Percentiles rank a stretch among this genome's conserved stretches.
phyloP scores from a whole-genome alignment of 805 yeast species.

The Lachancea waltii region DNA sequence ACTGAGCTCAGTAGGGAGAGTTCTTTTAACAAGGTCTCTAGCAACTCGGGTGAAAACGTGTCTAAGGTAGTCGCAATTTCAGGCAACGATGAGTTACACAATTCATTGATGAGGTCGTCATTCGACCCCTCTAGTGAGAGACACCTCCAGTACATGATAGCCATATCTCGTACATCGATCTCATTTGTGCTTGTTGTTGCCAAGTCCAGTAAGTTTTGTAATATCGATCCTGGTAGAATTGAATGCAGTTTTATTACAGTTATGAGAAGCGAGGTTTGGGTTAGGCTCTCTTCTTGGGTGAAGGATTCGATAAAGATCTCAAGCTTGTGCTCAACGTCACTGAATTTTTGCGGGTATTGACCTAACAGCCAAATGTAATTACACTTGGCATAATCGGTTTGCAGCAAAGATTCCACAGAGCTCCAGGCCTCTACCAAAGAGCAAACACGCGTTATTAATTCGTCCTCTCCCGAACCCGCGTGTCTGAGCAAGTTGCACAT shows the following conservation, averaged over 20 bases:
- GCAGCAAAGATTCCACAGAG: slow-evolving; percentile 41
- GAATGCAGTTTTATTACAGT: slow-evolving; percentile 54
- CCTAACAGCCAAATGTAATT: slow-evolving; percentile 64
- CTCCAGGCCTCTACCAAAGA: slow-evolving; percentile 34
- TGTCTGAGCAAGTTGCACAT: slow-evolving; percentile 62
- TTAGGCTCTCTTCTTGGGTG: slow-evolving; percentile 49
- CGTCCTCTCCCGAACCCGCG: slow-evolving; percentile 40
- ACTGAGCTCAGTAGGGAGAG: slow-evolving; percentile 83
- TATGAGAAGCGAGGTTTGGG: slow-evolving; percentile 55
- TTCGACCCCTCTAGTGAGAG: slow-evolving; percentile 40
- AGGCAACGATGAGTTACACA: slow-evolving; percentile 49
- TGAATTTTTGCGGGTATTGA: slow-evolving; percentile 58
- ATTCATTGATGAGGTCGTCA: slow-evolving; percentile 21
- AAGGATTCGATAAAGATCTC: slow-evolving; percentile 44
- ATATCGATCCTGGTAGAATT: slow-evolving; percentile 37
- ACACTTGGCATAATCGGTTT: slow-evolving; percentile 42
- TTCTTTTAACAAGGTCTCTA: slow-evolving; percentile 66
- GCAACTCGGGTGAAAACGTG: slow-evolving; percentile 57
- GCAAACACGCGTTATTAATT: slow-evolving; percentile 24
- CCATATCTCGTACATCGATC: slow-evolving; percentile 75
- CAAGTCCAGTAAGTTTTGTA: slow-evolving; percentile 54
- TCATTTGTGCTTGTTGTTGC: slow-evolving; percentile 63
- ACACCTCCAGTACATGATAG: slow-evolving; percentile 74
- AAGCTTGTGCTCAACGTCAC: slow-evolving; percentile 44
- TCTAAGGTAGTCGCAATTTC: slow-evolving; percentile 68